Evolutionary conservation across 257 asterid species (phyloP).

Genomic region (Capsicum rhomboideum): DNA sequence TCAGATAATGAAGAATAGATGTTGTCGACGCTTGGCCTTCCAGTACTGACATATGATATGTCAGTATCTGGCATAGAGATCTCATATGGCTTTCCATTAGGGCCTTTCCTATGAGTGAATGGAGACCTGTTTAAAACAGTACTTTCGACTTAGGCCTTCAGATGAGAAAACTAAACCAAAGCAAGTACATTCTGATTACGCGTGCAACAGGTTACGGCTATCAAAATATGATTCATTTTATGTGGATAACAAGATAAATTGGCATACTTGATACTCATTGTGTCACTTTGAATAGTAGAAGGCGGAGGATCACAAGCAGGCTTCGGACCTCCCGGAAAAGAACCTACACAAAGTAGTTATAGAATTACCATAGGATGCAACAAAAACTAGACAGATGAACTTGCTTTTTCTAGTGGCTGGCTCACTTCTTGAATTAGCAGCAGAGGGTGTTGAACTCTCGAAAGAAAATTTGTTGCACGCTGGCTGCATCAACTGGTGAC

Average conservation of each 20-base stretch:
- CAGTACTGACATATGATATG: slow-evolving; percentile 75
- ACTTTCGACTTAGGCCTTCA: slow-evolving; percentile 6
- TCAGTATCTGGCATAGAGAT: slow-evolving; percentile 58
- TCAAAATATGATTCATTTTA: neutral
- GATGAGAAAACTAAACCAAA: neutral
- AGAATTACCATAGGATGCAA: neutral
- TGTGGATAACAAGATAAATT: neutral
- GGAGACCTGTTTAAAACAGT: slow-evolving; percentile 59
- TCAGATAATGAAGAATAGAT: slow-evolving; percentile 43
- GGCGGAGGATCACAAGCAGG: neutral
- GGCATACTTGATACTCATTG: slow-evolving; percentile 2
- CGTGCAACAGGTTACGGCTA: neutral
- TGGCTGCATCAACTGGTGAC: slow-evolving; percentile 54
- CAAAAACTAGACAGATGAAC: neutral
- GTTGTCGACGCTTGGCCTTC: slow-evolving; percentile 60
- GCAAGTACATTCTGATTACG: neutral
- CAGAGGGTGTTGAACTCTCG: slow-evolving; percentile 15
- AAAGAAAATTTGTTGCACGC: slow-evolving; percentile 24
- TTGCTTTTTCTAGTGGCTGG: neutral
- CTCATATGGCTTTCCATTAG: slow-evolving; percentile 75
- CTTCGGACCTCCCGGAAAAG: neutral
- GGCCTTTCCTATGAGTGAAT: slow-evolving; percentile 58
- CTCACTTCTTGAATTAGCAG: slow-evolving; percentile 15
- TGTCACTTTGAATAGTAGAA: neutral
- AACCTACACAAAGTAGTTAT: neutral